Conservation (phyloP, 768 basidiomycete species). For the Crepidotus variabilis region DNA sequence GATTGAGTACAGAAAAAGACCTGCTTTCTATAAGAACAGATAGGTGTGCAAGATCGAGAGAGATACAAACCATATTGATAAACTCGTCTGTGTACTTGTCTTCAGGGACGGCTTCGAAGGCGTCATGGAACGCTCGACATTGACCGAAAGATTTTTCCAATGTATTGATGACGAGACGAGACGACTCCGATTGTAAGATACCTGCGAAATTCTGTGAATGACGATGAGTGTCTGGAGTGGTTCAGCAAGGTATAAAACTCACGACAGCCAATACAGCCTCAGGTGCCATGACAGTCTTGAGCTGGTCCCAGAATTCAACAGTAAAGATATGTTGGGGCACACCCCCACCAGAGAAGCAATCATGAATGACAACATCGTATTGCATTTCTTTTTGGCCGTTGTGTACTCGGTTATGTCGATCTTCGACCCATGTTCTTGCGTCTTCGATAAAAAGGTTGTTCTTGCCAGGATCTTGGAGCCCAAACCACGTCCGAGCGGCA, state of each 20-base stretch:
- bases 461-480: slow-evolving; percentile 60
- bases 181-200: slow-evolving; percentile 53
- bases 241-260: slow-evolving; percentile 1
- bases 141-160: slow-evolving; percentile 65
- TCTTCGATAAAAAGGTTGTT: slow-evolving; percentile 71
- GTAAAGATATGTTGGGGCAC: slow-evolving; percentile 86
- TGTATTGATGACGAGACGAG: slow-evolving; percentile 66
- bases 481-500: slow-evolving; percentile 78
- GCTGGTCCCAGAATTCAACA: slow-evolving; percentile 73
- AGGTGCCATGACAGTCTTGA: slow-evolving; percentile 58
- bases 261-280: slow-evolving; percentile 84
- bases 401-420: slow-evolving; percentile 27
- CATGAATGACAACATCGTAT: slow-evolving; percentile 81
- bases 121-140: slow-evolving; percentile 85
- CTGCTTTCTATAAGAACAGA: slow-evolving; percentile 30
- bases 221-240: neutral
- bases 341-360: slow-evolving; percentile 93
- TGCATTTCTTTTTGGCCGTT: slow-evolving; percentile 26
- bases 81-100: slow-evolving; percentile 52
- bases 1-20: slow-evolving; percentile 80
- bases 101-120: slow-evolving; percentile 37
- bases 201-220: slow-evolving; percentile 77
- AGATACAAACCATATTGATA: slow-evolving; percentile 65
- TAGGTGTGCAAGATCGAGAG: neutral
- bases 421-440: slow-evolving; percentile 66